Evolutionary conservation across 192 early-diverging fungal genomes (phyloP).

Genomic region (Coemansia sp.): DNA sequence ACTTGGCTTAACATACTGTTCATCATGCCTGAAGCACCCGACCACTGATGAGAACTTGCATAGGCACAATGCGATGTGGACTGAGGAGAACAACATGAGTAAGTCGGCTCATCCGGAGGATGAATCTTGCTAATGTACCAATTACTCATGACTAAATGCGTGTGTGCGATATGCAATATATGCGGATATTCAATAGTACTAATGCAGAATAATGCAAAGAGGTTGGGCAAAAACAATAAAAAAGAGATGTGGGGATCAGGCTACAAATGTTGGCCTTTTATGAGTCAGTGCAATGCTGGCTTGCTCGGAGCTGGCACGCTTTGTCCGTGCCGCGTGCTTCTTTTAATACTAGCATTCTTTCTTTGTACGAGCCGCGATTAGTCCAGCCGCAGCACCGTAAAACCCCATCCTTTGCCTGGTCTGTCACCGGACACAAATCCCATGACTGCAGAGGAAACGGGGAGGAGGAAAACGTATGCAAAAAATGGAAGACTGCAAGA

Average conservation of each 20-base stretch:
- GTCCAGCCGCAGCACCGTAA: too few relatives aligned
- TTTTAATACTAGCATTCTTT: too few relatives aligned
- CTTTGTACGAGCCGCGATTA: too few relatives aligned
- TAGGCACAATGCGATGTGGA: not conserved
- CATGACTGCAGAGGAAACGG: too few relatives aligned
- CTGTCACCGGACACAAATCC: too few relatives aligned
- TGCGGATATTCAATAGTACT: not conserved
- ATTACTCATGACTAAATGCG: not conserved
- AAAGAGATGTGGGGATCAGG: not conserved
- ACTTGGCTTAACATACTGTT: slow-evolving; percentile 1
- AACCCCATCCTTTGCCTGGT: too few relatives aligned
- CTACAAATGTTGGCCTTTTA: not conserved
- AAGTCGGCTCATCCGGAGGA: not conserved
- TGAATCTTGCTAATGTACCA: slow-evolving; percentile 3
- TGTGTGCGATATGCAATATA: not conserved
- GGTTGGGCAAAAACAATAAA: too few relatives aligned
- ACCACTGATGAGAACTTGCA: not conserved
- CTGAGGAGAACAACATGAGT: not conserved
- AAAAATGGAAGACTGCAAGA: too few relatives aligned
- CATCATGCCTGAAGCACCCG: not conserved
- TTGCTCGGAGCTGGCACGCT: too few relatives aligned
- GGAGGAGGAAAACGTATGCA: too few relatives aligned
- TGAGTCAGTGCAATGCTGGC: not conserved
- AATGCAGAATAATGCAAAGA: slow-evolving; percentile 4
- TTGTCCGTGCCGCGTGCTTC: too few relatives aligned